Conservation (phyloP, 805 yeast species). For the Saccharomycopsis fodiens region DNA sequence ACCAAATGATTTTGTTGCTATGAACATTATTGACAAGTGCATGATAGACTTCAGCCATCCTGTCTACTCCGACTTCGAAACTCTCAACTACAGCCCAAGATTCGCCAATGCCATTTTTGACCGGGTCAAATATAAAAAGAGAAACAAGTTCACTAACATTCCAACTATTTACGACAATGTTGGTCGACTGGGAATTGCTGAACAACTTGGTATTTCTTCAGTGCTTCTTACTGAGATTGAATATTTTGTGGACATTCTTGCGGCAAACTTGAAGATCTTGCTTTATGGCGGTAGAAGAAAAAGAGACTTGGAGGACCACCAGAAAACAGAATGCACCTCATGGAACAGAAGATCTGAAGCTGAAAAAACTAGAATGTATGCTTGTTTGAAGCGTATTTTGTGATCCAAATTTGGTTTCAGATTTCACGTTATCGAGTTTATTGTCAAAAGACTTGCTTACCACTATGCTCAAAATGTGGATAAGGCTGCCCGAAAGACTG, state of each 20-base stretch:
- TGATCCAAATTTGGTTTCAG: neutral
- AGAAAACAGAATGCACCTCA: neutral
- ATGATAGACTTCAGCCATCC: neutral
- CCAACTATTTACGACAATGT: neutral
- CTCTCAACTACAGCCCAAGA: neutral
- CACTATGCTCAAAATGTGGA: neutral
- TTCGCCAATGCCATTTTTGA: neutral
- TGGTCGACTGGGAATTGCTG: neutral
- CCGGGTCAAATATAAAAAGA: neutral
- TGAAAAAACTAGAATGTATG: neutral
- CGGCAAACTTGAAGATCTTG: neutral
- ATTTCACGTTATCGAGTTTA: neutral
- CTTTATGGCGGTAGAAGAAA: neutral
- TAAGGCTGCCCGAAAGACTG: neutral
- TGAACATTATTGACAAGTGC: neutral
- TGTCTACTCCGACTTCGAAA: too few species aligned
- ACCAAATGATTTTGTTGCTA: neutral
- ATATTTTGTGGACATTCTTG: neutral
- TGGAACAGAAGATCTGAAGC: neutral
- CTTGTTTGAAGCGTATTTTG: neutral
- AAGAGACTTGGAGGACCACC: neutral
- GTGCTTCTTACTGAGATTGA: neutral
- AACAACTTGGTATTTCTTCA: neutral
- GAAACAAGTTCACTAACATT: neutral
- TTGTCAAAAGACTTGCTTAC: neutral